Evolutionary conservation across 805 yeast species (phyloP), one percentile per base, ranked within the genome.

Genomic region (Starmera quercuum): DNA sequence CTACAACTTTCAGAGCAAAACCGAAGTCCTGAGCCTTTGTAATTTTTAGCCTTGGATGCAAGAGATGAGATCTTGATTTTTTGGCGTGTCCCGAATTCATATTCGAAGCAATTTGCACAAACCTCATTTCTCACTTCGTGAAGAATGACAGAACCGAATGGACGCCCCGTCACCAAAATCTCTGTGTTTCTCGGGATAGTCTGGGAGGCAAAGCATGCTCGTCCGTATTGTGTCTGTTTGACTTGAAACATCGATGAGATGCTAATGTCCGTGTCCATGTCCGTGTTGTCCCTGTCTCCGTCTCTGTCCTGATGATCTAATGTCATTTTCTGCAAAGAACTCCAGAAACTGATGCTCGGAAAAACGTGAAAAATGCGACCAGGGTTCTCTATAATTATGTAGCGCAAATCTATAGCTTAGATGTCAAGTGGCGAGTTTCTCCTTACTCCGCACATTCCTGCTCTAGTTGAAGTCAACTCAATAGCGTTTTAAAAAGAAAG

Each of bases 81-180:
- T 56, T 73, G 56, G 26, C 59, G 56, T 22, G 53, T 56, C 0
- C 82, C 80, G 40, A 62, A 49, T 21, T 59, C 61, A 41, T 75
- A 78, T 3, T 41, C 34, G 45, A 64, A 74, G 42, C 86, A 78
- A 38, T 49, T 45, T 7, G 68, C 61, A 48, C 86, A 78, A 2
- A 74, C 81, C 44, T 78, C 85, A 41, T 75, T 77, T 32, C 72
- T 66, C 49, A 75, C 78, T 4, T 74, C 75, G 37, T 66, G 61
- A 13, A 63, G 52, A 3, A 78, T 61, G 1, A 73, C 60, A 12
- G 66, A 56, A 8, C 79, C 68, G 26, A 73, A 51, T 1, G 78
- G 75, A 3, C 50, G 35, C 4, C 47, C 39, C 13, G 72, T 66
- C 7, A 30, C 36, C 26, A 71, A 55, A 4, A 78, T 54, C 1